Conservation (phyloP, 192 early-diverging fungal species). For the Coemansia sp. region DNA sequence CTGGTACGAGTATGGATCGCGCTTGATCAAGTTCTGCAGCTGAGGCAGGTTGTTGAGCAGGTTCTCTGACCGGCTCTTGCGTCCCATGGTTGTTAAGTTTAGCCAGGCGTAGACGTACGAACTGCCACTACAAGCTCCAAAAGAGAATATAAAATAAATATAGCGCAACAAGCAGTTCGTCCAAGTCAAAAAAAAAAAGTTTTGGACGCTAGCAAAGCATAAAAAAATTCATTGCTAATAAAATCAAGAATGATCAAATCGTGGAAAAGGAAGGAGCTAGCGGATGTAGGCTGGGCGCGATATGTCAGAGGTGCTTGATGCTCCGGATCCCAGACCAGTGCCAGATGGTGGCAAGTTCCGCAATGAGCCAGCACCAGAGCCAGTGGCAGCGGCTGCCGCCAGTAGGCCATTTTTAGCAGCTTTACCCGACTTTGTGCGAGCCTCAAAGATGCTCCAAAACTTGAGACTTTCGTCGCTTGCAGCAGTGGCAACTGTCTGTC, state of each 20-base stretch:
- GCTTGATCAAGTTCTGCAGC: conserved; percentile 97
- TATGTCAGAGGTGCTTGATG: conserved; percentile 15
- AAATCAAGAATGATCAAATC: conserved; percentile 1
- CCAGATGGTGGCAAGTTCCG: neutral
- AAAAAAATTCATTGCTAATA: conserved; percentile 3
- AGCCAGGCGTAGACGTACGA: neutral
- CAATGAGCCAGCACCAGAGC: neutral
- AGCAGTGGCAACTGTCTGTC: conserved; percentile 87
- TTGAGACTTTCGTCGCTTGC: conserved; percentile 93
- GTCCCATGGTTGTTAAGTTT: conserved; percentile 22
- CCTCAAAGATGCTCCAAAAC: conserved; percentile 92
- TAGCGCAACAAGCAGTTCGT: neutral
- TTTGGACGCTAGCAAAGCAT: neutral
- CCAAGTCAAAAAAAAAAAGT: neutral
- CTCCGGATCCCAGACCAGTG: neutral
- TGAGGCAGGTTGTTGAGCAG: conserved; percentile 82
- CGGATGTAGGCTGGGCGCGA: conserved; percentile 32
- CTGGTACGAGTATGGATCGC: conserved; percentile 89
- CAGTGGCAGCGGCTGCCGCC: neutral
- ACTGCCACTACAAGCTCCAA: neutral
- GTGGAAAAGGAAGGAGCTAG: neutral
- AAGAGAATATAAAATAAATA: neutral
- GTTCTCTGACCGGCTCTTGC: conserved; percentile 36
- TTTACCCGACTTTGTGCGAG: conserved; percentile 37
- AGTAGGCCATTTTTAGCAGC: conserved; percentile 12